A percentile compares a stretch with the other conserved stretches of the same genome.
Conservation (phyloP, 1,284 basidiomycete genomes). For the Tilletia indica region DNA sequence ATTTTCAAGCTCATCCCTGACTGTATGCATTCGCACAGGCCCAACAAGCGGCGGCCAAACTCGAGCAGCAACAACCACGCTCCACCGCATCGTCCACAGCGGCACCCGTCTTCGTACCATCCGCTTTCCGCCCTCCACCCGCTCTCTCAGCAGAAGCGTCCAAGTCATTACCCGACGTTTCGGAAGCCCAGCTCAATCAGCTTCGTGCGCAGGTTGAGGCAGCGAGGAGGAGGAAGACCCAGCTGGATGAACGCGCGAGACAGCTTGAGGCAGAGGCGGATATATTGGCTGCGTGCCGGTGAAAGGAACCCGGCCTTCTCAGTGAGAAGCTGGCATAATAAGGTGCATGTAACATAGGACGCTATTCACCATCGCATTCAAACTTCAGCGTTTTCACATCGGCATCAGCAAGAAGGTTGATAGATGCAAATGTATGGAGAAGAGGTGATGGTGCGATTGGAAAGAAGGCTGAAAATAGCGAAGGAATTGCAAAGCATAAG, state of each 20-base stretch:
- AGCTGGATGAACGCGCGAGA: conserved; percentile 3
- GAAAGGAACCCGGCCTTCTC: not conserved
- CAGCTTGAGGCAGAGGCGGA: conserved; percentile 16
- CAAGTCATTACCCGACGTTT: not conserved
- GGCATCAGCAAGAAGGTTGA: no score
- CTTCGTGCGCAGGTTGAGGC: conserved; percentile 8
- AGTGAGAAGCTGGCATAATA: no score
- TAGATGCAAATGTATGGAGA: no score
- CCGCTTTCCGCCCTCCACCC: not conserved
- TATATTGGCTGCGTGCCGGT: conserved; percentile 1
- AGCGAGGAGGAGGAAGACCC: not conserved
- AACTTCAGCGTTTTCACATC: no score
- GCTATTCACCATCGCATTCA: no score
- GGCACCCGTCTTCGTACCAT: not conserved
- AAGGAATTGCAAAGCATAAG: not conserved
- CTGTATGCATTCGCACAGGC: not conserved
- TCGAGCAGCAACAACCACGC: not conserved
- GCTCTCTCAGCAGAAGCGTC: not conserved
- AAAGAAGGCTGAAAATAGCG: not conserved
- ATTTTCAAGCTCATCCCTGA: not conserved
- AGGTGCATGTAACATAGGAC: no score
- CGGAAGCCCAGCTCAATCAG: conserved; percentile 6
- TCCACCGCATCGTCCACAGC: not conserved
- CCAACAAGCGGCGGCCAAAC: conserved; percentile 3
- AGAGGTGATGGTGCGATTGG: no score